Conservation (phyloP, 1,284 basidiomycete species). For the Tilletia horrida region DNA sequence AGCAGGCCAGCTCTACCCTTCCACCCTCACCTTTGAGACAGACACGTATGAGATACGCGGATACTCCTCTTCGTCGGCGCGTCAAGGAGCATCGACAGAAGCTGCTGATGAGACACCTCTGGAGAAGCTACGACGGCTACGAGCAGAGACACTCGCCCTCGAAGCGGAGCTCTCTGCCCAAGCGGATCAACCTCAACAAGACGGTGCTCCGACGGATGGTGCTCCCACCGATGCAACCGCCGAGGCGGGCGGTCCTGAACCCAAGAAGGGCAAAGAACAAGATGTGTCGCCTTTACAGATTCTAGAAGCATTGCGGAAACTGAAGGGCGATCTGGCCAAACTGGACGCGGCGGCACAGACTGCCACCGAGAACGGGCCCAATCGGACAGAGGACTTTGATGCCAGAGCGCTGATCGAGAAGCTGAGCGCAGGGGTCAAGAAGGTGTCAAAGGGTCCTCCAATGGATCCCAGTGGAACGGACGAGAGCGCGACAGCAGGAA, state of each 20-base stretch:
- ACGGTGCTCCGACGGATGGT: slow-evolving; percentile 10
- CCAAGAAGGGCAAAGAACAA: slow-evolving; percentile 25
- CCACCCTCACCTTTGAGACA: slow-evolving; percentile 21
- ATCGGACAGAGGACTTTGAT: slow-evolving; percentile 56
- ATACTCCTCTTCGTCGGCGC: neutral
- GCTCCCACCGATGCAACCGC: slow-evolving; percentile 20
- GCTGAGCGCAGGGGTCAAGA: slow-evolving; percentile 8
- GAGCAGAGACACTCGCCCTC: slow-evolving; percentile 58
- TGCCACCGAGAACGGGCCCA: neutral
- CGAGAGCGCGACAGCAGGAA: neutral
- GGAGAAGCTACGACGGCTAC: slow-evolving; percentile 56
- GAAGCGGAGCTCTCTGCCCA: slow-evolving; percentile 55
- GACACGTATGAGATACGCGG: slow-evolving; percentile 22
- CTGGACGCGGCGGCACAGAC: slow-evolving; percentile 24
- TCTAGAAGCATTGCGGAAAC: slow-evolving; percentile 39
- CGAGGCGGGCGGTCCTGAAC: too few species aligned
- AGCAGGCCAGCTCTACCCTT: slow-evolving; percentile 7
- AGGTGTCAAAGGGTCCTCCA: neutral
- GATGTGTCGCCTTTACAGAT: slow-evolving; percentile 27
- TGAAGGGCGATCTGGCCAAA: slow-evolving; percentile 21
- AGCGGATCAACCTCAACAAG: slow-evolving; percentile 6
- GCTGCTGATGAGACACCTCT: slow-evolving; percentile 54
- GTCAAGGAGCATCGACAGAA: slow-evolving; percentile 15
- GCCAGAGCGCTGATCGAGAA: neutral
- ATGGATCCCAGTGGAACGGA: too few species aligned